A percentile compares a stretch with the other conserved stretches of the same genome.
Conservation (phyloP, 2,329 filamentous ascomycete genomes). For the Beauveria medogensis region DNA sequence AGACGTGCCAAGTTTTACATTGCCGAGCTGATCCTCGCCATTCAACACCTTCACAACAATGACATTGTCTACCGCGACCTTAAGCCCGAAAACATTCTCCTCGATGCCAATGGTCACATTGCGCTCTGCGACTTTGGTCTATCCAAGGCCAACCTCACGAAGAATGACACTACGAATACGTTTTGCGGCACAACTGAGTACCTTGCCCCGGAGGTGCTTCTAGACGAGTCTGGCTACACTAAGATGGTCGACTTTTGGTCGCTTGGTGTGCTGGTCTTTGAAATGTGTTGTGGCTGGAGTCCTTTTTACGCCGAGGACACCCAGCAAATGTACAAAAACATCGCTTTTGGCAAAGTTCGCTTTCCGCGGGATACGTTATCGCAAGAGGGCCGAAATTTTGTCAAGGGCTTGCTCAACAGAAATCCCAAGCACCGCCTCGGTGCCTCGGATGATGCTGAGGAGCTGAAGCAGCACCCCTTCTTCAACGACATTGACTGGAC, state of each 20-base stretch:
- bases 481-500: constrained; percentile 93
- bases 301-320: constrained; percentile 98
- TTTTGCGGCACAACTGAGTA: constrained; percentile 99
- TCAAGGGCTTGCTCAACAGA: constrained; percentile 92
- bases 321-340: constrained; percentile 99
- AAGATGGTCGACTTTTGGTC: constrained; percentile 99
- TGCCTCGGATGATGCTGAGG: constrained; percentile 82
- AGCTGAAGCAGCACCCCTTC: constrained; percentile 90
- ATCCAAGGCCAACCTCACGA: constrained; percentile 93
- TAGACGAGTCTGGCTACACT: constrained; percentile 95
- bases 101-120: constrained; percentile 96
- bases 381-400: constrained; percentile 91
- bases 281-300: constrained; percentile 99
- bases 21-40: constrained; percentile 88
- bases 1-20: constrained; percentile 97
- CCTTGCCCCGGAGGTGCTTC: constrained; percentile 84
- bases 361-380: constrained; percentile 93
- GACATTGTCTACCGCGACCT: constrained; percentile 97
- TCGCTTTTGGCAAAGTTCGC: constrained; percentile 95
- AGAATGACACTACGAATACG: constrained; percentile 97
- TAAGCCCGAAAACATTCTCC: constrained; percentile 94
- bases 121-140: constrained; percentile 95
- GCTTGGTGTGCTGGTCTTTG: constrained; percentile 90
- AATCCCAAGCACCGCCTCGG: constrained; percentile 94
- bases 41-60: constrained; percentile 91